Conservation (phyloP, 2,329 filamentous ascomycete genomes). For the Ceratocystis harringtonii region DNA sequence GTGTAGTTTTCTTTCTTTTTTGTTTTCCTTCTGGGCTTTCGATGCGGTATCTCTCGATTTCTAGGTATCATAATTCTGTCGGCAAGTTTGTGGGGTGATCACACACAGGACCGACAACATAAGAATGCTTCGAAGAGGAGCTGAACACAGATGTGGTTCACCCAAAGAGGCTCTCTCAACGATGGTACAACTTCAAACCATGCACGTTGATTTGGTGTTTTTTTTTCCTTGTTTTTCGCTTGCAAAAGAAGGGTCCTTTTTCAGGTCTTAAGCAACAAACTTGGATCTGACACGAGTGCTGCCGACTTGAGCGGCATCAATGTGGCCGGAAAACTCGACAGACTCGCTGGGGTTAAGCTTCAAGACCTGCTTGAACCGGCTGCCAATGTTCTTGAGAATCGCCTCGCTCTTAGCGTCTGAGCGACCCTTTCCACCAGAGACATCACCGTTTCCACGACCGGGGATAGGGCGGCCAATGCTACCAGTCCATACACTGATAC, state of each 20-base stretch:
- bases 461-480: slow-evolving; percentile 77
- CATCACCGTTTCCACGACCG: slow-evolving; percentile 56
- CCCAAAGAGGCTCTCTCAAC: background rate
- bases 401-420: slow-evolving; percentile 70
- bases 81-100: slow-evolving; percentile 3
- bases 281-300: slow-evolving; percentile 95
- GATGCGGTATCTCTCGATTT: slow-evolving; percentile 3
- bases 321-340: slow-evolving; percentile 94
- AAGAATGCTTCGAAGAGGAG: slow-evolving; percentile 7
- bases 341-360: slow-evolving; percentile 60
- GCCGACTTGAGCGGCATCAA: slow-evolving; percentile 79
- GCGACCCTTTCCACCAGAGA: slow-evolving; percentile 63
- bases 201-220: slow-evolving; percentile 1
- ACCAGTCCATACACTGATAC: slow-evolving; percentile 93
- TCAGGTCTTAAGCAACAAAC: slow-evolving; percentile 52
- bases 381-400: slow-evolving; percentile 69
- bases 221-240: background rate
- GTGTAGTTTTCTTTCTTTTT: background rate
- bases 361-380: slow-evolving; percentile 83
- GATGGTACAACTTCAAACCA: background rate
- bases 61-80: slow-evolving; percentile 15
- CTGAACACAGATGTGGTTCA: slow-evolving; percentile 3
- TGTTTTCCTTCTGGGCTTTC: background rate
- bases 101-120: background rate
- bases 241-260: background rate